These are phyloP conservation scores for Willaertia magna DNA, from an alignment of 208 protist genomes.

Conservation along the genomic window DNA sequence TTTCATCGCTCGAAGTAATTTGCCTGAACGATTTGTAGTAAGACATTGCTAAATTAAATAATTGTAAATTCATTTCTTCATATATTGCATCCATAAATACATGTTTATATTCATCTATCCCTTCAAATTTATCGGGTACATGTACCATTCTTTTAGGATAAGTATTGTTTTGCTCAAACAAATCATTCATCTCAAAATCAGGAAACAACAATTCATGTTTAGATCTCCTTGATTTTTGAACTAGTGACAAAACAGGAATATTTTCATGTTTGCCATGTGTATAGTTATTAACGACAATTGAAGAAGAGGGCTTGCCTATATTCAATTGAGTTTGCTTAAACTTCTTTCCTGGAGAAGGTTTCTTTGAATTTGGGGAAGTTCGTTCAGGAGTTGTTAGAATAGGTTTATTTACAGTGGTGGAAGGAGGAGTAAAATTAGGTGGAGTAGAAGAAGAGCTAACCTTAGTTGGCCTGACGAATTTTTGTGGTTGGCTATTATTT, in stretches of 20 bases:
- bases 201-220: not conserved
- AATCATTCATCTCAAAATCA: not conserved
- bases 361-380: not conserved
- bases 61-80: constrained; percentile 7
- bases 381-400: not conserved
- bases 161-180: not conserved
- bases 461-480: not conserved
- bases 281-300: too few relatives aligned
- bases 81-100: not conserved
- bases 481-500: not conserved
- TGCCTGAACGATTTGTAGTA: not conserved
- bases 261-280: not conserved
- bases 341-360: not conserved
- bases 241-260: not conserved
- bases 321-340: not conserved
- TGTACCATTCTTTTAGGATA: not conserved
- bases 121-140: not conserved
- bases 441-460: not conserved
- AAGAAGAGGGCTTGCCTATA: not conserved
- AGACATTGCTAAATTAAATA: not conserved
- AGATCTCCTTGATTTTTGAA: not conserved
- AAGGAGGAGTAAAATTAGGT: not conserved
- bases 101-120: not conserved
- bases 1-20: too few relatives aligned
- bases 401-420: not conserved